phyloP scores from a whole-genome alignment of 768 basidiomycete species.

The Trametes elegans region DNA sequence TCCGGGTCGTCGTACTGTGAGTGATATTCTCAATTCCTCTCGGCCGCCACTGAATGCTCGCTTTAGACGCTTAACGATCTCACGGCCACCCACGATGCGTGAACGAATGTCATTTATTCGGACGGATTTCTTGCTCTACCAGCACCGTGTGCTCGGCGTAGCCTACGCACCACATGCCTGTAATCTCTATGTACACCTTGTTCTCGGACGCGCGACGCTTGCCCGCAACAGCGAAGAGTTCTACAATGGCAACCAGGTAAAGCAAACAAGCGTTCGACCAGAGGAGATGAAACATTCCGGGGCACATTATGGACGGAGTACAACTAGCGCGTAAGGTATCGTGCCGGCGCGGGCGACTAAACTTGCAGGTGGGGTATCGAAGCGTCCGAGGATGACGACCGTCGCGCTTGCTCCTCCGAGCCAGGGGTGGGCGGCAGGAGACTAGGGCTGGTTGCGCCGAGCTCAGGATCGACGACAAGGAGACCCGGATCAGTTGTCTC shows the following conservation, averaged over 20 bases:
- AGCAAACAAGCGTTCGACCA: neutral
- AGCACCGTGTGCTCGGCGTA: neutral
- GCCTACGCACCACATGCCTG: neutral
- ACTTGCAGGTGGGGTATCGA: constrained; percentile 21
- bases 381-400: constrained; percentile 7
- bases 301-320: constrained; percentile 9
- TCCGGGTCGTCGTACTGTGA: constrained; percentile 83
- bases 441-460: constrained; percentile 26
- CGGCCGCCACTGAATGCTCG: neutral
- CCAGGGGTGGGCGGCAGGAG: constrained; percentile 16
- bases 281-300: neutral
- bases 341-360: neutral
- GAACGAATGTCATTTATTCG: neutral
- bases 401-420: neutral
- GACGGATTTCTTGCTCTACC: constrained; percentile 1
- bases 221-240: neutral
- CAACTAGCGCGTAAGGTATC: constrained; percentile 11
- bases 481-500: constrained; percentile 58
- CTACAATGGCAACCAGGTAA: neutral
- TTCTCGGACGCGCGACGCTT: neutral
- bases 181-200: constrained; percentile 7
- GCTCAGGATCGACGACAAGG: constrained; percentile 39
- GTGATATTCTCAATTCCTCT: constrained; percentile 23
- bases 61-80: constrained; percentile 14
- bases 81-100: too few species aligned